Evolutionary conservation across 805 yeast genomes (phyloP).

Genomic region (Ogataea degrootiae): DNA sequence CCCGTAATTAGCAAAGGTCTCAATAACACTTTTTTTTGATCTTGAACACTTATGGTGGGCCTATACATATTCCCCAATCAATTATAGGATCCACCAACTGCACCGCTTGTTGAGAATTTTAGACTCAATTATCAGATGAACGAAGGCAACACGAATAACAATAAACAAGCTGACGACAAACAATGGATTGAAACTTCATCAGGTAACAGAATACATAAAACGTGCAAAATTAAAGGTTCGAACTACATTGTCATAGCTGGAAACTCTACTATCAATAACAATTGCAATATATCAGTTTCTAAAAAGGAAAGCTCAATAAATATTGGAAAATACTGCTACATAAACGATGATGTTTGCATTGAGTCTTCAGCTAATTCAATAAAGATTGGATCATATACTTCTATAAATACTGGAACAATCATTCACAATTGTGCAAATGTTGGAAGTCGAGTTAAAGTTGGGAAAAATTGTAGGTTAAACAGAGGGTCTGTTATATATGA

Average conservation of each 20-base stretch:
- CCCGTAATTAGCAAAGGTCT: no score
- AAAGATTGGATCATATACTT: constrained; percentile 43
- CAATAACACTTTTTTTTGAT: no score
- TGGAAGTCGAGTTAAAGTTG: constrained; percentile 48
- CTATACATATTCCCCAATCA: no score
- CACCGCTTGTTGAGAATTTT: no score
- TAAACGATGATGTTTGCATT: constrained; percentile 29
- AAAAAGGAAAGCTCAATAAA: constrained; percentile 15
- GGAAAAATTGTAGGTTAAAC: constrained; percentile 34
- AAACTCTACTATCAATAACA: constrained; percentile 37
- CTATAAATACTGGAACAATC: constrained; percentile 33
- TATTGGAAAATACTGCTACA: constrained; percentile 43
- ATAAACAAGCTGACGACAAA: neutral
- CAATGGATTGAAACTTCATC: constrained; percentile 46
- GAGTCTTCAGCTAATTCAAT: constrained; percentile 31
- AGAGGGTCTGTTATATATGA: constrained; percentile 42
- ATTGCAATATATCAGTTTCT: constrained; percentile 21
- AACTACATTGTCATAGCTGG: constrained; percentile 42
- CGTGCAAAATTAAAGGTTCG: constrained; percentile 40
- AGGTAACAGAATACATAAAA: constrained; percentile 45
- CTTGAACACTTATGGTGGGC: no score
- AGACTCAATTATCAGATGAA: no score
- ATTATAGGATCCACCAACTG: no score
- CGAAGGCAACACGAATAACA: no score
- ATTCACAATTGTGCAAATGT: constrained; percentile 33